phyloP scores from a whole-genome alignment of 805 yeast genomes.

The Nakazawaea ernobii region DNA sequence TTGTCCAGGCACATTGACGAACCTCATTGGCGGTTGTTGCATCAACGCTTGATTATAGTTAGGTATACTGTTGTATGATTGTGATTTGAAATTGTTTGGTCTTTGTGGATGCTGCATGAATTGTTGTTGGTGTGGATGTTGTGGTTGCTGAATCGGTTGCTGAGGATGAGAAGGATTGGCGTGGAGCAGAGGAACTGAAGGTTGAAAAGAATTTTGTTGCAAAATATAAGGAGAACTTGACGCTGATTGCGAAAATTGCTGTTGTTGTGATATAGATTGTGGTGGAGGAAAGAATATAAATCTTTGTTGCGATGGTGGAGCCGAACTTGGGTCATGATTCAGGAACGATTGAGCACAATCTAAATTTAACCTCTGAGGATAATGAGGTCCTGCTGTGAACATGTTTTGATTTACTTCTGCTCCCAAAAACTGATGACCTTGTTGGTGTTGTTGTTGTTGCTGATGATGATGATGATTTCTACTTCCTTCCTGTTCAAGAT shows the following conservation, averaged over 20 bases:
- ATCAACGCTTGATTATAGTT: constrained; percentile 2
- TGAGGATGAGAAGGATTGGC: no score
- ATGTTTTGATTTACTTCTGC: background rate
- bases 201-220: constrained; percentile 2
- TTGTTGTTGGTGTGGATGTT: background rate
- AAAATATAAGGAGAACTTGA: constrained; percentile 4
- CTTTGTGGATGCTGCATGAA: background rate
- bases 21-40: constrained; percentile 8
- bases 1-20: constrained; percentile 9
- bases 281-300: constrained; percentile 4
- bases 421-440: background rate
- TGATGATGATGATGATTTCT: background rate
- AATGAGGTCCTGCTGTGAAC: constrained; percentile 4
- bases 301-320: constrained; percentile 8
- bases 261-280: background rate
- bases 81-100: constrained; percentile 1
- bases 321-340: constrained; percentile 2
- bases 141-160: background rate
- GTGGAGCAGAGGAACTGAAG: background rate
- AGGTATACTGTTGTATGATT: background rate
- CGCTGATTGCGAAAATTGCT: constrained; percentile 1
- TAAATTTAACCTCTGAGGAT: constrained; percentile 2
- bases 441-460: constrained; percentile 3
- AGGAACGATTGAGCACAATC: background rate
- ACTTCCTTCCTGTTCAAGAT: no score